phyloP scores from a whole-genome alignment of 1,139 yeast species.

The Yamadazyma oceani region DNA sequence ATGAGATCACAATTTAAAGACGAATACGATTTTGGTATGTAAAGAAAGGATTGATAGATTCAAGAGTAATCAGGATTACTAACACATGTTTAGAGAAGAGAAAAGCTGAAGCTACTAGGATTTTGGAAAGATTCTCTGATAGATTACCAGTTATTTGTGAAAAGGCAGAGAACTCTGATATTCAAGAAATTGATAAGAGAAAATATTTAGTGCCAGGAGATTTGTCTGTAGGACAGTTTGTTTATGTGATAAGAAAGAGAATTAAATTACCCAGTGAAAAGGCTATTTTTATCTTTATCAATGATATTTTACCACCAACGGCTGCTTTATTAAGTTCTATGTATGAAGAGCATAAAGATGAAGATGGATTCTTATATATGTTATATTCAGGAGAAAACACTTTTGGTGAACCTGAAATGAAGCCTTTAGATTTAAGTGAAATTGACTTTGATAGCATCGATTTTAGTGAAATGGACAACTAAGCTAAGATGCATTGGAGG shows the following conservation, averaged over 20 bases:
- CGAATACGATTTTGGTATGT: conserved; percentile 68
- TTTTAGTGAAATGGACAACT: conserved; percentile 3
- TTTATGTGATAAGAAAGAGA: conserved; percentile 93
- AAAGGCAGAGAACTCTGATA: conserved; percentile 94
- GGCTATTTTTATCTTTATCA: conserved; percentile 95
- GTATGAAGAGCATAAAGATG: conserved; percentile 95
- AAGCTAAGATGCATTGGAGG: no score
- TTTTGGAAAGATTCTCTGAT: conserved; percentile 84
- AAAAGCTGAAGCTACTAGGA: conserved; percentile 92
- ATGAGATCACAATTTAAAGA: conserved; percentile 94
- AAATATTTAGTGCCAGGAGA: conserved; percentile 96
- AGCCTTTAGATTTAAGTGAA: conserved; percentile 18
- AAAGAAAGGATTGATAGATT: no score
- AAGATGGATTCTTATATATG: conserved; percentile 94
- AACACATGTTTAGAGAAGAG: conserved; percentile 63
- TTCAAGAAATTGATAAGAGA: conserved; percentile 94
- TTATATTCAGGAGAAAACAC: conserved; percentile 88
- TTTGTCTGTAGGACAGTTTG: conserved; percentile 96
- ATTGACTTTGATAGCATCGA: conserved; percentile 13
- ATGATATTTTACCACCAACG: conserved; percentile 95
- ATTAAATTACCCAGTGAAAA: conserved; percentile 95
- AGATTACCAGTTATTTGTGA: conserved; percentile 97
- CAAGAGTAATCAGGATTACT: no score
- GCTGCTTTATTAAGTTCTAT: conserved; percentile 95
- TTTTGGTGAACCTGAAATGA: conserved; percentile 51